Evolutionary conservation across 2,329 filamentous ascomycete species (phyloP).

Genomic region (Colletotrichum ledebouriae): DNA sequence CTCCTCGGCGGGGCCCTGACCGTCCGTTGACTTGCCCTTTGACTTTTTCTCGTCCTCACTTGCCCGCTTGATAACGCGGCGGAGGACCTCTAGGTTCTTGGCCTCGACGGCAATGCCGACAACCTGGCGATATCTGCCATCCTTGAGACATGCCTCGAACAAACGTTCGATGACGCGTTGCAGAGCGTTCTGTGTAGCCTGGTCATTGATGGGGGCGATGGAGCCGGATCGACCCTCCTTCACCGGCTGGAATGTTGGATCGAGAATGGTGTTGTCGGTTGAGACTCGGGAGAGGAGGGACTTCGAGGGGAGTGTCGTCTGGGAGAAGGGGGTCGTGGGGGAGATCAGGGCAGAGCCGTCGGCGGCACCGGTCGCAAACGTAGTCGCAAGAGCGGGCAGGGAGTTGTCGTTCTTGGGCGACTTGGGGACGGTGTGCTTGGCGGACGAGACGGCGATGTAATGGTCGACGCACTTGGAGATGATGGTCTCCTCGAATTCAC

Average conservation of each 20-base stretch:
- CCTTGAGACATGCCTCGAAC: constrained; percentile 89
- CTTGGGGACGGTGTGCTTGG: constrained; percentile 62
- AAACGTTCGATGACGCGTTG: constrained; percentile 88
- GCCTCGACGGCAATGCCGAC: constrained; percentile 97
- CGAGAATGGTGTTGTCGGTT: constrained; percentile 73
- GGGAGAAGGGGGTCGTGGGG: constrained; percentile 94
- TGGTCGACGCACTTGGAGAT: constrained; percentile 98
- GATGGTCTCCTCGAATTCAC: constrained; percentile 99
- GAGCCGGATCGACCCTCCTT: constrained; percentile 69
- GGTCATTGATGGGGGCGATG: constrained; percentile 76
- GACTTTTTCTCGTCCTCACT: constrained; percentile 84
- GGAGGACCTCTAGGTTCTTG: constrained; percentile 88
- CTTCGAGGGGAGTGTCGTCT: constrained; percentile 92
- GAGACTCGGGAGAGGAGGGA: constrained; percentile 90
- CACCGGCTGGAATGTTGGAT: constrained; percentile 67
- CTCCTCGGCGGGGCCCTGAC: constrained; percentile 77
- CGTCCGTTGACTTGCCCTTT: constrained; percentile 71
- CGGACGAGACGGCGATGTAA: constrained; percentile 83
- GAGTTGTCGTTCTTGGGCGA: constrained; percentile 58
- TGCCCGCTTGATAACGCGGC: constrained; percentile 88
- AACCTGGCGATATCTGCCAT: constrained; percentile 93
- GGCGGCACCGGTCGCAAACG: constrained; percentile 77
- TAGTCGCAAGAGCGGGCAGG: constrained; percentile 80
- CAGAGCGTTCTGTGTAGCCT: constrained; percentile 82
- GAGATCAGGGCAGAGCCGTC: constrained; percentile 82